Evolutionary conservation across 108 stramenopile genomes (phyloP).

Genomic region (Pseudonitzschia multiseries): DNA sequence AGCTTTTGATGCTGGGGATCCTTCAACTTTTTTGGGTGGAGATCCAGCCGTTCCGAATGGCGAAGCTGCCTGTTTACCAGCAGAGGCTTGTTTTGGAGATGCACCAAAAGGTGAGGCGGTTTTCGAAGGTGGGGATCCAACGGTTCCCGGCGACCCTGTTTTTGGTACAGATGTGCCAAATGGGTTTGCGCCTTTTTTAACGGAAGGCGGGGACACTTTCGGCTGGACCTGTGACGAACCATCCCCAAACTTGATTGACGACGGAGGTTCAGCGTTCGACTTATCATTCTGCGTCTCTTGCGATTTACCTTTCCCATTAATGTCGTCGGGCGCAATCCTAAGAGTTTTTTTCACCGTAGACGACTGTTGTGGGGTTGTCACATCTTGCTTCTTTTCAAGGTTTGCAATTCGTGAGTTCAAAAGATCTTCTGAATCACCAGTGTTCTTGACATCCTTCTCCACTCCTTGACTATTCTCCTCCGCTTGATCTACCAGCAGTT

Average conservation of each 20-base stretch:
- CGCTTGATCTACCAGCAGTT: not conserved
- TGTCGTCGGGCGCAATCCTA: not conserved
- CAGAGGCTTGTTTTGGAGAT: not conserved
- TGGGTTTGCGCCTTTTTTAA: not conserved
- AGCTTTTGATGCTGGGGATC: not conserved
- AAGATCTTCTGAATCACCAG: not conserved
- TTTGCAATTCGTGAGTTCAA: not conserved
- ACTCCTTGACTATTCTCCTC: not conserved
- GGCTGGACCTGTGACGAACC: not conserved
- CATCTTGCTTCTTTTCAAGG: constrained; percentile 4
- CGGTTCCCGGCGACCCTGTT: not conserved
- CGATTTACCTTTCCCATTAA: not conserved
- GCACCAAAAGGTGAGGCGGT: not conserved
- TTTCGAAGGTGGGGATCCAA: not conserved
- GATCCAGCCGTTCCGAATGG: not conserved
- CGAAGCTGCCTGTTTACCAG: not conserved
- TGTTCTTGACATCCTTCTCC: not conserved
- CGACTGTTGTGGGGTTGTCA: not conserved
- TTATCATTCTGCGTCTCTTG: not conserved
- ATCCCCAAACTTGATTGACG: not conserved
- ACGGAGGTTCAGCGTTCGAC: not conserved
- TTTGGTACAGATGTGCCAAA: not conserved
- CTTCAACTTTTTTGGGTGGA: not conserved
- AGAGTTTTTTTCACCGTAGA: not conserved
- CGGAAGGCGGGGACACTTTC: not conserved